These are phyloP conservation scores for Tulasnella sp. DNA, from an alignment of 768 basidiomycete species.

Conservation along the genomic window DNA sequence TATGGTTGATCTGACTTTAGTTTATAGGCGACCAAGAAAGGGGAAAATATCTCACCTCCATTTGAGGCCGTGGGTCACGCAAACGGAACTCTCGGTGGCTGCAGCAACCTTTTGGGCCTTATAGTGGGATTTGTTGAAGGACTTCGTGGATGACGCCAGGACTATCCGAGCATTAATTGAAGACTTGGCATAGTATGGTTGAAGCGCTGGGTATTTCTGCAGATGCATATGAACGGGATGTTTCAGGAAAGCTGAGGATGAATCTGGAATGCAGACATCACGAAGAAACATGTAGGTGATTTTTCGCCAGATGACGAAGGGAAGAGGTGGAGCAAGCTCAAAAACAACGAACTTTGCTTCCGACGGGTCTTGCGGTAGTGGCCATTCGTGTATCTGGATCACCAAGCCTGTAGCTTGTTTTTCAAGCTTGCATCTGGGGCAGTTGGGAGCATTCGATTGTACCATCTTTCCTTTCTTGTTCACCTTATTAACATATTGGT, in stretches of 20 bases:
- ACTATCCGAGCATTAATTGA: background rate
- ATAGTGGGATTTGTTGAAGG: conserved; percentile 4
- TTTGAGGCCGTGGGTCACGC: no score
- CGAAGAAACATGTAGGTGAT: conserved; percentile 1
- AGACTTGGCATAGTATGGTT: background rate
- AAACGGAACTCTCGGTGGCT: background rate
- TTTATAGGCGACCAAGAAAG: conserved; percentile 16
- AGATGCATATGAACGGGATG: background rate
- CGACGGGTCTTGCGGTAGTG: conserved; percentile 26
- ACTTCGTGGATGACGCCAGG: conserved; percentile 3
- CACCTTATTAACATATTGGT: no score
- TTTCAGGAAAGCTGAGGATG: background rate
- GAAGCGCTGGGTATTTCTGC: background rate
- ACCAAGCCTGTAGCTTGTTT: conserved; percentile 17
- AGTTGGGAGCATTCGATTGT: no score
- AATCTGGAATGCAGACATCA: conserved; percentile 6
- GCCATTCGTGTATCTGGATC: conserved; percentile 36
- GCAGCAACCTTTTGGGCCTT: background rate
- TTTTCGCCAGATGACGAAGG: conserved; percentile 4
- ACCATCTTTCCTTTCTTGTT: no score
- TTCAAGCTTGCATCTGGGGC: conserved; percentile 24
- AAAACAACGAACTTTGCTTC: conserved; percentile 19
- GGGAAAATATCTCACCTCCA: conserved; percentile 18
- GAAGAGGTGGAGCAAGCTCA: background rate
- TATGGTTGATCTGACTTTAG: conserved; percentile 19